Evolutionary conservation across 2,329 filamentous ascomycete species (phyloP), one percentile per base, ranked within the genome.

Genomic region (Grosmannia serpens): DNA sequence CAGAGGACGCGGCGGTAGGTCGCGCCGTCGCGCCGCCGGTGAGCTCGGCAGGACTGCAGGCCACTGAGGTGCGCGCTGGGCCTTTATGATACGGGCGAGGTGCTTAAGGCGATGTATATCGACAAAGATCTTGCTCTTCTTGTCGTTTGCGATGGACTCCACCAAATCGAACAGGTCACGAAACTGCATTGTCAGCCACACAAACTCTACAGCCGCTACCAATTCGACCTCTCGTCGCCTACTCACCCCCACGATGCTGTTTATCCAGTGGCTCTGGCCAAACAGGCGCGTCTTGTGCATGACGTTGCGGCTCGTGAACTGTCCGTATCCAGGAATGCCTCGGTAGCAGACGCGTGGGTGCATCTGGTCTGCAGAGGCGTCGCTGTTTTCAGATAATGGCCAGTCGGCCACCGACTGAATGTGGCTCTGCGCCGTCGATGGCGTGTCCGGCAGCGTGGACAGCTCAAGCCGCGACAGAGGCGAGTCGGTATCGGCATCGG

Each of bases 201-300:
- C 5, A 17, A 38, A 13, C 15, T 4, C 17, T 38, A n/a, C 35
- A 38, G 13, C 20, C 20, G 4, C 41, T 44, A 7, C 5, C 41
- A 15, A n/a, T 7, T 9, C 3, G 38, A 15, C 38, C 15, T 20
- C 38, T 20, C 3, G 13, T 77, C 68, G 76, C 13, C 6, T 20
- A 24, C 47, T 38, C 24, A 46, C 41, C 27, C 38, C 58, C 63
- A 35, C 51, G 38, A 22, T 58, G 33, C 58, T 57, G 22, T 60
- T 79, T 20, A 81, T 71, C 75, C 79, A 83, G 64, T 83, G 79
- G 47, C 77, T 83, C 65, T 77, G 77, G 0, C 81, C 83, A 64
- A 83, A 81, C 0, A 83, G 64, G 0, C 82, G 74, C 0, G 75
- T 77, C 64, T 85, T 86, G 62, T 62, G 58, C 44, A 61, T 60